These are phyloP conservation scores for Paraleonurus japonicus DNA, from an alignment of 257 asterid genomes.

Conservation along the genomic window DNA sequence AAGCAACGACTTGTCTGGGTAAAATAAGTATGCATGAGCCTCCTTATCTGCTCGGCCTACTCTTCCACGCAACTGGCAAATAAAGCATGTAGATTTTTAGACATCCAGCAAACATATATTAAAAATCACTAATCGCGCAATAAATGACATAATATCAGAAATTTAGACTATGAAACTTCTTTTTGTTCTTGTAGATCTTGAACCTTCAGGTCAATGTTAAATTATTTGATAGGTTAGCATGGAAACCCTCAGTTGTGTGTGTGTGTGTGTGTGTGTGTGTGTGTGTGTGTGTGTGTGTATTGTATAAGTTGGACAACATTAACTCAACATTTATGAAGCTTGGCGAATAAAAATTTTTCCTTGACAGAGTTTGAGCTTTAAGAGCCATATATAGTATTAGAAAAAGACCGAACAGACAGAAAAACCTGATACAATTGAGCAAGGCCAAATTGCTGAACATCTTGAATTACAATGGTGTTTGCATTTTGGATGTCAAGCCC, in stretches of 20 bases:
- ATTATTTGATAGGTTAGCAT: slow-evolving; percentile 3
- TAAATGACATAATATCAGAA: neutral
- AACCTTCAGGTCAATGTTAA: neutral
- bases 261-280: neutral
- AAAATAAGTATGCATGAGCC: slow-evolving; percentile 92
- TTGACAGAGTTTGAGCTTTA: neutral
- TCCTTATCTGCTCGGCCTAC: slow-evolving; percentile 99
- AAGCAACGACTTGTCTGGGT: slow-evolving; percentile 86
- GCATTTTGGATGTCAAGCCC: slow-evolving; percentile 99
- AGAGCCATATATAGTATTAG: neutral
- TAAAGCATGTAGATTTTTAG: slow-evolving; percentile 18
- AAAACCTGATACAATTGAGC: slow-evolving; percentile 96
- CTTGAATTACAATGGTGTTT: slow-evolving; percentile 90
- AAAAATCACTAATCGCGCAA: slow-evolving; percentile 16
- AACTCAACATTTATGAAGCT: slow-evolving; percentile 4
- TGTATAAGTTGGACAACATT: neutral
- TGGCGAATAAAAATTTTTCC: neutral
- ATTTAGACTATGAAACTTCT: neutral
- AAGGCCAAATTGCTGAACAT: slow-evolving; percentile 95
- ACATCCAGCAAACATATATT: slow-evolving; percentile 10
- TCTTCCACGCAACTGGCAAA: slow-evolving; percentile 88
- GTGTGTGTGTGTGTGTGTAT: neutral
- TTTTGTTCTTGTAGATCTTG: neutral
- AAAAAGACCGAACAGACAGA: slow-evolving; percentile 22
- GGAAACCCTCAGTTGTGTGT: neutral